phyloP scores from a whole-genome alignment of 108 stramenopile species.

The Skeletonema marinoi region DNA sequence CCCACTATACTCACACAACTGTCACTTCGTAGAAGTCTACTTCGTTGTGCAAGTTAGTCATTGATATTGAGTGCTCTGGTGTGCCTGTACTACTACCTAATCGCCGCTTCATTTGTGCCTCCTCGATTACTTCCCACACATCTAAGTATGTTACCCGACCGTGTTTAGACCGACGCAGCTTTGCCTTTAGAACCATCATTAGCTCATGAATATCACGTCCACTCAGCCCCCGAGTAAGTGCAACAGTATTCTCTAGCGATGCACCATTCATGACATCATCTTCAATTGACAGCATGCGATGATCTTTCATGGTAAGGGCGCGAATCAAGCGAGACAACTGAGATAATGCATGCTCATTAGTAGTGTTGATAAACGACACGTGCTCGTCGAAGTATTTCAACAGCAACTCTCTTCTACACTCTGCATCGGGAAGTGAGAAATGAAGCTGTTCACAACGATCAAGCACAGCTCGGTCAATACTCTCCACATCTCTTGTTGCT shows the following conservation, averaged over 20 bases:
- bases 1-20: not conserved
- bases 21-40: not conserved
- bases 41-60: not conserved
- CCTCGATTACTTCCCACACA: not conserved
- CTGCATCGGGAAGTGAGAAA: conserved; percentile 86
- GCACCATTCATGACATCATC: conserved; percentile 60
- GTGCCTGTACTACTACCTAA: not conserved
- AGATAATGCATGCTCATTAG: not conserved
- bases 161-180: conserved; percentile 75
- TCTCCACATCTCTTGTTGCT: conserved; percentile 95
- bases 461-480: conserved; percentile 96
- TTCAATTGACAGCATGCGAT: conserved; percentile 69
- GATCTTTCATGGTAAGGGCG: conserved; percentile 81
- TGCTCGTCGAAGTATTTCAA: conserved; percentile 66
- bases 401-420: conserved; percentile 93
- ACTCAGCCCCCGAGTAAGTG: conserved; percentile 88
- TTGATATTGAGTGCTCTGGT: not conserved
- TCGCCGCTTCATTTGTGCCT: not conserved
- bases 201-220: conserved; percentile 97
- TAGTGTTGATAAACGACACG: not conserved
- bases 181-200: conserved; percentile 98
- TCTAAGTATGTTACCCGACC: not conserved
- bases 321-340: conserved; percentile 68
- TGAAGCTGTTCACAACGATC: conserved; percentile 99
- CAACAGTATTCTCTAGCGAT: conserved; percentile 85